Base-by-base conservation (phyloP, 306 rosid species). In the Malus sylvestris region DNA sequence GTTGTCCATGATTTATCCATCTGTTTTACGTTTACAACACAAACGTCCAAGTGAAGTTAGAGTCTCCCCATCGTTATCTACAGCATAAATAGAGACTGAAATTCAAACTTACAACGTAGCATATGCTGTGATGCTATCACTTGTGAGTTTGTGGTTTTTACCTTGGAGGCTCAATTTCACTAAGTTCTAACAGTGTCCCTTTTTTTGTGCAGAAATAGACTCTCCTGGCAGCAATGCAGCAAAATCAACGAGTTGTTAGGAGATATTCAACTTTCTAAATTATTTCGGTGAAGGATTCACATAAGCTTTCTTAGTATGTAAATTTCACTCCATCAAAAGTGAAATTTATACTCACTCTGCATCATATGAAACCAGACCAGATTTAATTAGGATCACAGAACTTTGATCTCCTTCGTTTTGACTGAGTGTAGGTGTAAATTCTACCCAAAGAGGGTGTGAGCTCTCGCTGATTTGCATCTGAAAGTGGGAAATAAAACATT, bases 1-100 rank as follows among this genome's bases (percentile, higher is more conserved):
- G 98, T 75, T 77, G 93, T 62, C 95, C 93, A 87, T 87, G 94
- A 86, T 84, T 84, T 80, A 74, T 77, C 98, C 96, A 94, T 89
- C 98, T 94, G 97, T 79, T 91, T 90, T 88, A 87, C 72, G 82
- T 84, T 82, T 70, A 64, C 71, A 79, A 78, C 79, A 79, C 72
- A 80, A 80, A 77, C 57, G 77, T 27, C 68, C 51, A 82, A 81
- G 76, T 81, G 69, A 83, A 87, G 78, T 88, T 81, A 81, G 87
- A 76, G 70, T 80, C 51, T 72, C 82, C 67, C 72, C 87, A 73
- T 80, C 74, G 76, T 15, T 52, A 83, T 71, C 64, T 64, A 78
- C 70, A 65, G 78, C 67, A 57, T 67, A 46, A 72, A 55, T 69
- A 19, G 38, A 70, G 16, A 61, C 74, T 80, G 67, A 69, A 74